A percentile compares a stretch with the other conserved stretches of the same genome.
phyloP scores from a whole-genome alignment of 495 filamentous ascomycete genomes.

The Platismatia glauca region DNA sequence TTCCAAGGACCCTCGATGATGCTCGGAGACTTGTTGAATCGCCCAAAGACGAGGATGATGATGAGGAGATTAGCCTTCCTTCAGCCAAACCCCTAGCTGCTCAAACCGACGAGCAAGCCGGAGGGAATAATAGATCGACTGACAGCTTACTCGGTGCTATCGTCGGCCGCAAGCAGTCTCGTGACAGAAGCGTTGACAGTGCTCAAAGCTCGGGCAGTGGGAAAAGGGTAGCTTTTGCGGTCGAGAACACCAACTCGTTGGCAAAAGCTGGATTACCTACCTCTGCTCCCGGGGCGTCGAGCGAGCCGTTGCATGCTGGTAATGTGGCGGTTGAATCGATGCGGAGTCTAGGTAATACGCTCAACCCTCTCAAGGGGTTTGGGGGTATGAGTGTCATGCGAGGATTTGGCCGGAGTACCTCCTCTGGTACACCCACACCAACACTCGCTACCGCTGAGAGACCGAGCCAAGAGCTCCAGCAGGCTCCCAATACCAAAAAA shows the following conservation, averaged over 20 bases:
- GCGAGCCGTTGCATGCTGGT: constrained; percentile 25
- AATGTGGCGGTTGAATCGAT: constrained; percentile 67
- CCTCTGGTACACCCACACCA: constrained; percentile 21
- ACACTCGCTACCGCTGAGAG: constrained; percentile 15
- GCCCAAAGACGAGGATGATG: constrained; percentile 49
- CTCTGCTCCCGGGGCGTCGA: constrained; percentile 12
- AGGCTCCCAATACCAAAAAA: neutral
- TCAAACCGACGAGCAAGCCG: constrained; percentile 22
- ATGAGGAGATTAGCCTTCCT: constrained; percentile 36
- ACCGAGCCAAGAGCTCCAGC: constrained; percentile 5
- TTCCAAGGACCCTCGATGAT: constrained; percentile 88
- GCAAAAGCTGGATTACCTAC: constrained; percentile 5
- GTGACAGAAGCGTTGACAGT: constrained; percentile 74
- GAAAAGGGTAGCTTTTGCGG: constrained; percentile 42
- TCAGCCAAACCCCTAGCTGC: constrained; percentile 31
- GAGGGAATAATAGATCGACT: constrained; percentile 34
- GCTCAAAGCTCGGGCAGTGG: constrained; percentile 53
- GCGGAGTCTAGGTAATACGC: constrained; percentile 69
- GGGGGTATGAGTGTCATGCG: constrained; percentile 57
- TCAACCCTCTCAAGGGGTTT: constrained; percentile 79
- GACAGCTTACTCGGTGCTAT: constrained; percentile 56
- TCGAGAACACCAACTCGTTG: constrained; percentile 23
- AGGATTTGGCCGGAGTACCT: constrained; percentile 59
- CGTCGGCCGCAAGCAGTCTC: constrained; percentile 48
- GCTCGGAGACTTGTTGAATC: constrained; percentile 73